Conservation (phyloP, 176 grass and related monocot species). For the Lolium rigidum region DNA sequence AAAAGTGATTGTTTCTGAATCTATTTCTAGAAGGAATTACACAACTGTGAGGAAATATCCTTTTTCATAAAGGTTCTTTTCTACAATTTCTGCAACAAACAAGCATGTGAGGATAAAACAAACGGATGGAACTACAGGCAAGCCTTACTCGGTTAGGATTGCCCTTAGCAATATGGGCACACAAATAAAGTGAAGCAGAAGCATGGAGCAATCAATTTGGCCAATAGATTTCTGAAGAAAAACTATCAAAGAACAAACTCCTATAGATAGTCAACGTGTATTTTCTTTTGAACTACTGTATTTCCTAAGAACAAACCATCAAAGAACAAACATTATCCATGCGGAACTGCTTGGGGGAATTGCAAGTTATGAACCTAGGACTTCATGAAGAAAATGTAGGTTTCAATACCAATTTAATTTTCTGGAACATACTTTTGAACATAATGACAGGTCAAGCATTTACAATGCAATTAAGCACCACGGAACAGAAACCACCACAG, state of each 20-base stretch:
- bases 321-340: background rate
- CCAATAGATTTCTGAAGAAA: slow-evolving; percentile 19
- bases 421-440: background rate
- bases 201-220: slow-evolving; percentile 1
- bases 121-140: background rate
- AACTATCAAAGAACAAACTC: background rate
- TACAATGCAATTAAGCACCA: slow-evolving; percentile 21
- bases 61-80: slow-evolving; percentile 8
- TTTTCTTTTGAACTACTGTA: background rate
- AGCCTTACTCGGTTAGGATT: background rate
- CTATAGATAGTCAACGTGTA: background rate
- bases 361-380: background rate
- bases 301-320: slow-evolving; percentile 10
- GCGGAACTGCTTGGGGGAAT: background rate
- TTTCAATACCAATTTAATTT: background rate
- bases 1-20: background rate
- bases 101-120: background rate
- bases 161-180: background rate
- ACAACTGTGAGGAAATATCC: background rate
- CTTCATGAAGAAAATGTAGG: background rate
- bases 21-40: background rate
- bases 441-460: slow-evolving; percentile 25
- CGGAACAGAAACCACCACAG: background rate
- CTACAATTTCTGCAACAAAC: slow-evolving; percentile 10
- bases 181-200: background rate